These are phyloP conservation scores for Sugiyamaella marilandica DNA, from an alignment of 805 yeast genomes.

Conservation along the genomic window DNA sequence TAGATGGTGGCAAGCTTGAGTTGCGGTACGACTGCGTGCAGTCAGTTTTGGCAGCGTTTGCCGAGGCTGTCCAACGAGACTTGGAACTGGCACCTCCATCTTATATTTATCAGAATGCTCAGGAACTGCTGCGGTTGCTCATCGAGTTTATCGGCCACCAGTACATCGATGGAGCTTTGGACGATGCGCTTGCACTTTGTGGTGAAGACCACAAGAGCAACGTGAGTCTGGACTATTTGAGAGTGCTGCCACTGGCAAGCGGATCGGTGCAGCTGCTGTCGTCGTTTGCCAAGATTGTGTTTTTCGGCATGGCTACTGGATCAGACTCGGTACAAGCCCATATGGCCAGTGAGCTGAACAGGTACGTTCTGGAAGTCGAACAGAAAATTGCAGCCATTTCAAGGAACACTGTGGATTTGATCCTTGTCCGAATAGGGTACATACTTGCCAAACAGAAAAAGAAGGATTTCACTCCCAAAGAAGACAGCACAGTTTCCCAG, in stretches of 20 bases:
- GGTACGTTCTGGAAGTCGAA: conserved; percentile 57
- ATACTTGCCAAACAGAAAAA: conserved; percentile 63
- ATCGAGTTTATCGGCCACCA: conserved; percentile 66
- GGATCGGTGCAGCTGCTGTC: conserved; percentile 64
- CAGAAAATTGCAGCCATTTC: conserved; percentile 59
- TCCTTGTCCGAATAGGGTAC: conserved; percentile 46
- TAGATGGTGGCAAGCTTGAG: conserved; percentile 20
- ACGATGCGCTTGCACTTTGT: conserved; percentile 48
- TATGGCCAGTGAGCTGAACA: conserved; percentile 58
- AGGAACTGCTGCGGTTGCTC: conserved; percentile 62
- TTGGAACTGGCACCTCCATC: conserved; percentile 61
- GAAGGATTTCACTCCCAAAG: conserved; percentile 57
- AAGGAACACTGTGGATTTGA: conserved; percentile 51
- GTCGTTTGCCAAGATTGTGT: conserved; percentile 65
- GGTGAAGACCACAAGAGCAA: conserved; percentile 25
- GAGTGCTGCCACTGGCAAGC: conserved; percentile 47
- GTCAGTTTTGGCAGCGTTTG: conserved; percentile 58
- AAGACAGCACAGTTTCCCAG: conserved; percentile 23
- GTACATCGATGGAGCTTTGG: conserved; percentile 71
- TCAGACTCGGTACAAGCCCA: conserved; percentile 52
- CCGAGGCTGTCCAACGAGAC: conserved; percentile 73
- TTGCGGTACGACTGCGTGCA: conserved; percentile 50
- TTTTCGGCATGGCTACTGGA: conserved; percentile 67
- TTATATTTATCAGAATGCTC: conserved; percentile 53
- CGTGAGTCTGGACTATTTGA: conserved; percentile 45